Conservation (phyloP, 176 grass and related monocot species). For the Chrysopogon serrulatus region DNA sequence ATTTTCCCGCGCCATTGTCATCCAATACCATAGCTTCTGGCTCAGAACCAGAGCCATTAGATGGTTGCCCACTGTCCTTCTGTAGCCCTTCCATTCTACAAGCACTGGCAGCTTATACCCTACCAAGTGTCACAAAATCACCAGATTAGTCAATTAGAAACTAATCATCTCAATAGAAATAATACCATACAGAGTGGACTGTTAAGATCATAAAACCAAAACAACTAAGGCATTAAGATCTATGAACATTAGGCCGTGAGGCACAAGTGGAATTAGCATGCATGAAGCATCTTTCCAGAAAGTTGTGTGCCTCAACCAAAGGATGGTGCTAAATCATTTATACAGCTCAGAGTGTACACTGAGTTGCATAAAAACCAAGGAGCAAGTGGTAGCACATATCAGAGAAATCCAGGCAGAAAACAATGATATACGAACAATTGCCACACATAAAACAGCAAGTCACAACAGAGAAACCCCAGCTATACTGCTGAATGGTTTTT, state of each 20-base stretch:
- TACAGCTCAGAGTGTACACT: neutral
- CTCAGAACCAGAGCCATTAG: slow-evolving; percentile 21
- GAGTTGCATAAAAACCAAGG: neutral
- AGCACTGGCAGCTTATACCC: slow-evolving; percentile 3
- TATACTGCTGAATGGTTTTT: neutral
- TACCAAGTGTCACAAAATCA: slow-evolving; percentile 8
- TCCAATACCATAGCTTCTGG: slow-evolving; percentile 29
- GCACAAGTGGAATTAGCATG: neutral
- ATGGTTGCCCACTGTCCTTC: slow-evolving; percentile 12
- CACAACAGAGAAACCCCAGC: neutral
- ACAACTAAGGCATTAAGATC: neutral
- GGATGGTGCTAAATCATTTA: neutral
- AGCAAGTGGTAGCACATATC: neutral
- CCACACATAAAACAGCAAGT: neutral
- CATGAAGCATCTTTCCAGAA: neutral
- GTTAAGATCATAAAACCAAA: neutral
- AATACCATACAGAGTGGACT: neutral
- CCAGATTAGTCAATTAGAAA: slow-evolving; percentile 4
- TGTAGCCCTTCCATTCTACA: slow-evolving; percentile 27
- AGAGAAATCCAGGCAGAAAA: neutral
- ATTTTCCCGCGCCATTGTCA: slow-evolving; percentile 15
- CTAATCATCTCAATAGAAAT: slow-evolving; percentile 1
- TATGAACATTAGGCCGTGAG: neutral
- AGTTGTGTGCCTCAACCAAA: neutral
- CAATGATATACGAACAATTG: neutral